Evolutionary conservation across 2,329 filamentous ascomycete genomes (phyloP), one percentile per base, ranked within the genome.

Genomic region (Arthrobotrys musiformis): DNA sequence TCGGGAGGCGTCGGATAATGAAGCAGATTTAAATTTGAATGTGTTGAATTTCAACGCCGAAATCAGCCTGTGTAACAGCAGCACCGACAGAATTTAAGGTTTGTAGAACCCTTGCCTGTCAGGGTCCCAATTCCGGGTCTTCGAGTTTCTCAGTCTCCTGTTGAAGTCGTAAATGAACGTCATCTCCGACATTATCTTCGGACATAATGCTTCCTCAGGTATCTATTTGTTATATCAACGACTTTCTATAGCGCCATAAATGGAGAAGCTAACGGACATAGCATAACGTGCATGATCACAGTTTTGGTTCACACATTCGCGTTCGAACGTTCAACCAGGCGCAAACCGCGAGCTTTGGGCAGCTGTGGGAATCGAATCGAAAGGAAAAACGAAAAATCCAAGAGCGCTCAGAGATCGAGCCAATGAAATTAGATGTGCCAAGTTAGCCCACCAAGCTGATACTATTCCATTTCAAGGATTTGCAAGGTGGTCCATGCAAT

Each of bases 401-500:
- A 30, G n/a, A 56, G 28, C 50, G n/a, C 26, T 28, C 15, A 2
- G 17, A 42, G 30, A 40, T 37, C 54, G 30, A 58, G 5, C 54
- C 33, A 58, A 40, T 58, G 4, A 11, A 6, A 24, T 24, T 5
- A n/a, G n/a, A n/a, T n/a, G n/a, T 3, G 54, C 54, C 30, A 37
- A 58, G 30, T 1, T 4, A 4, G n/a, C n/a, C 33, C 4, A n/a
- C 8, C 9, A 8, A 58, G 24, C n/a, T 40, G 30, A 33, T 40
- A 7, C 54, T 40, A 58, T 40, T 33, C 54, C 33, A 8, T 37
- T 58, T 58, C 54, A 24, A 58, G 54, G 2, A 2, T 35, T 33
- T 56, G 50, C 54, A 56, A 22, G 50, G 50, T 56, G 50, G 24
- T 26, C 54, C 54, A 58, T 58, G 54, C 54, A 58, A 58, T 37